Base-by-base conservation (phyloP, 1,139 yeast genomes). In the Hemisphaericaspora lyxosophila region DNA sequence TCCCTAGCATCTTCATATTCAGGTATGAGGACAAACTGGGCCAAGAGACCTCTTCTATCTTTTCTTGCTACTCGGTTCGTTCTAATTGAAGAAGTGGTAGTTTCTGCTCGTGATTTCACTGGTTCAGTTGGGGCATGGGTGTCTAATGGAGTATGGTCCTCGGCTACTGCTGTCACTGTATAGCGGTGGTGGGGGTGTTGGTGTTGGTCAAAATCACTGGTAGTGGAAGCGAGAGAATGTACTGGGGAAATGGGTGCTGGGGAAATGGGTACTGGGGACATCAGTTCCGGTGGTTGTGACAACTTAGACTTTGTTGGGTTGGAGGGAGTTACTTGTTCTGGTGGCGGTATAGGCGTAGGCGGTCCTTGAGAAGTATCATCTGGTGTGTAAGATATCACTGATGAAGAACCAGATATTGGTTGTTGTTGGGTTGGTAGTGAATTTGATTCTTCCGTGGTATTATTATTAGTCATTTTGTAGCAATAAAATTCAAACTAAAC, bases 1-100 rank as follows among this genome's bases (percentile, higher is more conserved):
- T 76, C 77, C 40, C 88, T 63, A 1, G 96, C 84, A 53, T 87
- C 89, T 36, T 74, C 73, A 50, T 79, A 80, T 58, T 88, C 96
- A 1, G 89, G 88, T 2, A 85, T 54, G 0, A 87, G 16, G 2
- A 83, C 64, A 3, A 84, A 23, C n/a, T 47, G 54, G 0, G 80
- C 63, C 2, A 83, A 55, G 1, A 82, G 42, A 0, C 92, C 90
- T 34, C 89, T 57, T 46, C 80, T 59, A 29, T 75, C 59, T 3
- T 51, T 47, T 9, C 54, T 45, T 0, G 82, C 73, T 0, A 79
- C 80, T 28, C 48, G 48, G 3, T 59, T 48, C n/a, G 54, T 38
- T 26, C 43, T 46, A 11, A 34, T 27, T 11, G 57, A 48, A 8
- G 49, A 13, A 19, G 28, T 17, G 9, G 29, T 14, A 8, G 35